Percentiles rank a stretch among this genome's conserved stretches.
Evolutionary conservation across 2,329 filamentous ascomycete genomes (phyloP).

Genomic region (Byssothecium circinans): DNA sequence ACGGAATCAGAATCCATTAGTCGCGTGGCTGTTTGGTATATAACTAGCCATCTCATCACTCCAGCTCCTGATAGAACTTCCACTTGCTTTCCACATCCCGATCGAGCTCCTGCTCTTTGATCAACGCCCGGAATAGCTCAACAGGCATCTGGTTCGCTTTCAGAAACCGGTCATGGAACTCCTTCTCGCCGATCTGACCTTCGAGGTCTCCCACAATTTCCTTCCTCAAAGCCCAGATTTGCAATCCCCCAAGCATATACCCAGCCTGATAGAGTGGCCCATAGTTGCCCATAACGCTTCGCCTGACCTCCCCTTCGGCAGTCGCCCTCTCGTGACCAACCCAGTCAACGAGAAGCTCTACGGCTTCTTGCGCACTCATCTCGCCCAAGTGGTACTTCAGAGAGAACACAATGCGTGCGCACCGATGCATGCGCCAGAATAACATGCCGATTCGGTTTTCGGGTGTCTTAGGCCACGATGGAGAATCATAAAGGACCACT

Average conservation of each 20-base stretch:
- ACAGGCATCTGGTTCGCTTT: slow-evolving; percentile 57
- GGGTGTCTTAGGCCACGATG: slow-evolving; percentile 52
- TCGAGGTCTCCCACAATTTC: slow-evolving; percentile 50
- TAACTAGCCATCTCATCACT: neutral
- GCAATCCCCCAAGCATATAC: slow-evolving; percentile 63
- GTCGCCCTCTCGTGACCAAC: slow-evolving; percentile 63
- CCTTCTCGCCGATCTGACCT: slow-evolving; percentile 51
- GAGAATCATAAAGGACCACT: slow-evolving; percentile 58
- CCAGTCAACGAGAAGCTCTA: slow-evolving; percentile 59
- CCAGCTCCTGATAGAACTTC: slow-evolving; percentile 41
- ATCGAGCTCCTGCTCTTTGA: slow-evolving; percentile 47
- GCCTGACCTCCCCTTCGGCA: slow-evolving; percentile 62
- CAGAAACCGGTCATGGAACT: slow-evolving; percentile 59
- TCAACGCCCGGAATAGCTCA: slow-evolving; percentile 55
- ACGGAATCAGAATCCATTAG: no score
- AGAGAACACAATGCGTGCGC: slow-evolving; percentile 61
- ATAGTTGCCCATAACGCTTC: slow-evolving; percentile 60
- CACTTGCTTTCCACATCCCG: slow-evolving; percentile 53
- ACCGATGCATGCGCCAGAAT: slow-evolving; percentile 66
- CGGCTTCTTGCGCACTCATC: slow-evolving; percentile 57
- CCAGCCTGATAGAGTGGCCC: slow-evolving; percentile 61
- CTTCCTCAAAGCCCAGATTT: slow-evolving; percentile 55
- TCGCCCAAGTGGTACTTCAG: slow-evolving; percentile 60
- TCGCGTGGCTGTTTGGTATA: no score
- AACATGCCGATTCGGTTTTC: slow-evolving; percentile 60